Evolutionary conservation across 768 basidiomycete genomes (phyloP), one percentile per base, ranked within the genome.

Genomic region (Termitomyces sp.): DNA sequence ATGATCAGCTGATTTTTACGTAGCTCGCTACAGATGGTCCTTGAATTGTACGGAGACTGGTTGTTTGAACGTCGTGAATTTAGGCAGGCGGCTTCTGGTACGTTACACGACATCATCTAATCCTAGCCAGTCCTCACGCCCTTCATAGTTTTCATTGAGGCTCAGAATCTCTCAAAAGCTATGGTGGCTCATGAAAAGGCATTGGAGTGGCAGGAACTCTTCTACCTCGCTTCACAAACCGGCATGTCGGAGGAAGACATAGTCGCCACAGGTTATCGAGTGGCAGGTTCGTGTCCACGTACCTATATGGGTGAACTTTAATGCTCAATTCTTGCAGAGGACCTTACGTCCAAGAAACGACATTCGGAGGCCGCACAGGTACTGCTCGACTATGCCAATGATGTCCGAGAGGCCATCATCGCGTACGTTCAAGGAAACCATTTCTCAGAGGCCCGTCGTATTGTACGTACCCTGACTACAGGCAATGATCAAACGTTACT

Each of bases 181-280:
- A 86, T 99, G 82, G 77, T 88, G 9, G 87, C 95, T 0, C 85
- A 95, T 64, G 95, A 98, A 70, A 88, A 86, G 55, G 89, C 90
- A 0, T 74, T 93, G 32, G 83, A 89, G 53, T 99, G 96, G 96
- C 86, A 89, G 65, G 93, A 95, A 61, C 75, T 97, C 0, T 98
- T 99, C 69, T 86, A 90, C 25, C 74, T 97, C 27, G 89, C 89
- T 3, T 63, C 81, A 21, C 76, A 76, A 27, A 77, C 82, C 47
- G 72, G 78, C 2, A 63, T 83, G 10, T 57, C 77, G 0, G 71
- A 73, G 29, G 85, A 87, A 12, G 85, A 90, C 43, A 66, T 92
- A 10, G 68, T 73, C 14, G 79, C 81, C 2, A 82, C 86, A 64
- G 92, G 83, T 12, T 86, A 89, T 67, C 85, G 92, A 17, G 76